phyloP scores from a whole-genome alignment of 768 basidiomycete species.

The Mycena polygramma region DNA sequence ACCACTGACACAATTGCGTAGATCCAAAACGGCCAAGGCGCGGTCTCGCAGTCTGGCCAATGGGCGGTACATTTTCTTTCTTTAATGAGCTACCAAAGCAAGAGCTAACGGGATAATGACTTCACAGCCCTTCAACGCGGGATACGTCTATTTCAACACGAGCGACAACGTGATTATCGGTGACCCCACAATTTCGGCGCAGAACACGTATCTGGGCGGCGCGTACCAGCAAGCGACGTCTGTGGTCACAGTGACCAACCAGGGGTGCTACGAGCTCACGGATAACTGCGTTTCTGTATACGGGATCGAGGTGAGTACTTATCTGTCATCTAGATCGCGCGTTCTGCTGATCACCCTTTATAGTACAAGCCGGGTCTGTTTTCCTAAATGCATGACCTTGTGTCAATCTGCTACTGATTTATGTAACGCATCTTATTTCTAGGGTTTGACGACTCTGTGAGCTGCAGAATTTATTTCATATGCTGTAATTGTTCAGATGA shows the following conservation, averaged over 20 bases:
- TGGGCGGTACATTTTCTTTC: slow-evolving; percentile 42
- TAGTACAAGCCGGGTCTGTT: slow-evolving; percentile 54
- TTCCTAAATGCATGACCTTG: too few relatives aligned
- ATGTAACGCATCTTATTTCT: too few relatives aligned
- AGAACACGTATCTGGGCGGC: slow-evolving; percentile 62
- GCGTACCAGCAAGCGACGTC: slow-evolving; percentile 59
- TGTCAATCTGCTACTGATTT: too few relatives aligned
- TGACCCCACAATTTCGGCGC: slow-evolving; percentile 50
- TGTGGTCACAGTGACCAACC: slow-evolving; percentile 44
- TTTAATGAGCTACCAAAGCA: neutral
- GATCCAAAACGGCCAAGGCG: slow-evolving; percentile 37
- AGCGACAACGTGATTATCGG: slow-evolving; percentile 50
- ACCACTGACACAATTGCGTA: too few relatives aligned
- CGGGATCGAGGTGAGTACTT: too few relatives aligned
- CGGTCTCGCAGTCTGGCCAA: slow-evolving; percentile 68
- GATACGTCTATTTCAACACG: slow-evolving; percentile 58
- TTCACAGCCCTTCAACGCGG: slow-evolving; percentile 58
- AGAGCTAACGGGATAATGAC: neutral
- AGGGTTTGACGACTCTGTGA: slow-evolving; percentile 55
- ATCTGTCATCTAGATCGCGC: slow-evolving; percentile 19
- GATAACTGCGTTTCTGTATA: slow-evolving; percentile 25
- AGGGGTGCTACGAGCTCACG: slow-evolving; percentile 29
- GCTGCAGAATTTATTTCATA: slow-evolving; percentile 49
- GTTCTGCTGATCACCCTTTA: slow-evolving; percentile 45
- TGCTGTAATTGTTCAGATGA: slow-evolving; percentile 37